Percentiles rank a stretch among this genome's conserved stretches.
Conservation (phyloP, 352 stramenopile genomes). For the Phytopythium boreale region DNA sequence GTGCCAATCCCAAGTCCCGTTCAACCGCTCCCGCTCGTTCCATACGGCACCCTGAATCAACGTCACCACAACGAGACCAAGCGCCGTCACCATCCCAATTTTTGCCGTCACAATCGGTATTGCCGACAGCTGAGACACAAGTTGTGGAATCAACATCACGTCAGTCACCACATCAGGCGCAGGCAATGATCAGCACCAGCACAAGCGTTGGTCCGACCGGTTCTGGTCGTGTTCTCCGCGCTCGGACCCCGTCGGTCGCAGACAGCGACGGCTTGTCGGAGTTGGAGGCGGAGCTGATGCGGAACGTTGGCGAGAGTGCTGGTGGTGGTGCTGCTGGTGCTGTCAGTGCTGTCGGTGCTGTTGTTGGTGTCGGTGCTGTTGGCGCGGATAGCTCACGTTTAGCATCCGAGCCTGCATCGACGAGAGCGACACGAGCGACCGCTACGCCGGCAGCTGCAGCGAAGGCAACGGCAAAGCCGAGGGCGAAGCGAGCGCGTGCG, state of each 20-base stretch:
- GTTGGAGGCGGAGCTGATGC: conserved; percentile 26
- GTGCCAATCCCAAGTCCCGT: no score
- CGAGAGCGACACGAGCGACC: neutral
- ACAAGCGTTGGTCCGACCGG: neutral
- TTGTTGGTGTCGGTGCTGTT: neutral
- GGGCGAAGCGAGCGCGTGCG: neutral
- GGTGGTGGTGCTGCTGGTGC: neutral
- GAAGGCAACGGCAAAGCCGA: neutral
- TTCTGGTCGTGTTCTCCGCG: neutral
- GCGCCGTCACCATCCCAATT: no score
- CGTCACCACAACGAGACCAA: no score
- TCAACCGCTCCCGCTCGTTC: no score
- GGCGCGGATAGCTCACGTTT: no score
- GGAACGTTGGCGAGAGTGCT: neutral
- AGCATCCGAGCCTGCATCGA: neutral
- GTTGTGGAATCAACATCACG: neutral
- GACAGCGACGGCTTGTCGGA: conserved; percentile 32
- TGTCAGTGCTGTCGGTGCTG: no score
- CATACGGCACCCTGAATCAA: no score
- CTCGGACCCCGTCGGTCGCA: conserved; percentile 11
- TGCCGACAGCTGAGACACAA: no score
- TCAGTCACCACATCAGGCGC: neutral
- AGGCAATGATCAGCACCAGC: neutral
- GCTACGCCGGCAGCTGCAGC: neutral
- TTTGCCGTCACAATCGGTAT: no score